These are phyloP conservation scores for Cladochytrium replicatum DNA, from an alignment of 192 early-diverging fungal species.

Conservation along the genomic window DNA sequence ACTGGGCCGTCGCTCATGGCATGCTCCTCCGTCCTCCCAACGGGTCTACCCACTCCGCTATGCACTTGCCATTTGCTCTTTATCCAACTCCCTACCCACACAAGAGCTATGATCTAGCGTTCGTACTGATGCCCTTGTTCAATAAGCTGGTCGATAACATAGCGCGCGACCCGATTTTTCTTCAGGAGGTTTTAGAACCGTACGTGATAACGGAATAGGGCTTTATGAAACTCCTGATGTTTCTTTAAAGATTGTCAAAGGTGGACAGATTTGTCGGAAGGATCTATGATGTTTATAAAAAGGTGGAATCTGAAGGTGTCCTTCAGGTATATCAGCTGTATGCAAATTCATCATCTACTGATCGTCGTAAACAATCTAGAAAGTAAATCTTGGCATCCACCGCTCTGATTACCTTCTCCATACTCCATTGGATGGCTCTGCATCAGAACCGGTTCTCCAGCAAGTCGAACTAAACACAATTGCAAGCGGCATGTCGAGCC, in stretches of 20 bases:
- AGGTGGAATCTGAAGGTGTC: conserved; percentile 45
- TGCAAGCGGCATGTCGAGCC: conserved; percentile 75
- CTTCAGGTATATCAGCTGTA: conserved; percentile 54
- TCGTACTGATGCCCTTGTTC: conserved; percentile 64
- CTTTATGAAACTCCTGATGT: not conserved
- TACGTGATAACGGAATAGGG: conserved; percentile 18
- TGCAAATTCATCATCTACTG: too few species aligned
- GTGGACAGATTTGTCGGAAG: conserved; percentile 77
- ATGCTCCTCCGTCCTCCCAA: conserved; percentile 60
- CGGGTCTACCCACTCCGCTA: too few species aligned
- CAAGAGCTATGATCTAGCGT: conserved; percentile 58
- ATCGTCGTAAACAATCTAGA: too few species aligned
- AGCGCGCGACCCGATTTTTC: conserved; percentile 63
- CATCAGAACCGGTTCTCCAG: conserved; percentile 50
- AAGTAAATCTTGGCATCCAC: conserved; percentile 72
- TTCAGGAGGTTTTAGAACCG: conserved; percentile 62
- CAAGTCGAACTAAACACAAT: conserved; percentile 98
- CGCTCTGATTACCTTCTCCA: conserved; percentile 90
- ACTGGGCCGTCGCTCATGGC: conserved; percentile 78
- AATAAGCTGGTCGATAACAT: conserved; percentile 75
- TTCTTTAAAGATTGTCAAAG: conserved; percentile 42
- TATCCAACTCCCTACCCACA: conserved; percentile 79
- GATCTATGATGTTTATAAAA: conserved; percentile 67
- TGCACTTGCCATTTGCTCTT: conserved; percentile 76
- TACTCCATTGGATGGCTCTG: conserved; percentile 30